Conservation (phyloP, 2,329 filamentous ascomycete species). For the Neofusicoccum kwambonambiense region DNA sequence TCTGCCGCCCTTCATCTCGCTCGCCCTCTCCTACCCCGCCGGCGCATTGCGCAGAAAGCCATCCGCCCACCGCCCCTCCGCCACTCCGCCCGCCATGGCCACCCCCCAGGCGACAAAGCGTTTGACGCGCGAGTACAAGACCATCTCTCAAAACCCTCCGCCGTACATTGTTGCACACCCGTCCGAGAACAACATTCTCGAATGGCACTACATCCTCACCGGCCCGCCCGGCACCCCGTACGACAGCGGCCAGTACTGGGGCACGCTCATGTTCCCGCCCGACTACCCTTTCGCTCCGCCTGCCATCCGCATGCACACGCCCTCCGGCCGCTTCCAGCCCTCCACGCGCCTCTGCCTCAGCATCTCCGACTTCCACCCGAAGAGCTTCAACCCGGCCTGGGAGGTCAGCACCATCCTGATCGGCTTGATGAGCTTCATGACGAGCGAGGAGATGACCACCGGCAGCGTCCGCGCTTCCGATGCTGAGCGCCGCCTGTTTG, state of each 20-base stretch:
- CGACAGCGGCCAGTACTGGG: slow-evolving; percentile 95
- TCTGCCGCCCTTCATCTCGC: not conserved
- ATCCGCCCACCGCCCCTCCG: slow-evolving; percentile 14
- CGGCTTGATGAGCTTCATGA: slow-evolving; percentile 95
- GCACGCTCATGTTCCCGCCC: slow-evolving; percentile 88
- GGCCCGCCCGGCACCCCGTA: slow-evolving; percentile 94
- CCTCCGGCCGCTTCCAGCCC: slow-evolving; percentile 90
- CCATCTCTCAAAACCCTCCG: slow-evolving; percentile 72
- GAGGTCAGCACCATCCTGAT: slow-evolving; percentile 96
- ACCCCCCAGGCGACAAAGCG: slow-evolving; percentile 42
- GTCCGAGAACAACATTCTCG: slow-evolving; percentile 86
- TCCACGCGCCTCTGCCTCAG: slow-evolving; percentile 89
- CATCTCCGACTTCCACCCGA: slow-evolving; percentile 96
- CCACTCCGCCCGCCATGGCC: slow-evolving; percentile 31
- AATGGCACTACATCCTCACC: slow-evolving; percentile 95
- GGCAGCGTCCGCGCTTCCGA: slow-evolving; percentile 78
- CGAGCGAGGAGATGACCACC: slow-evolving; percentile 96
- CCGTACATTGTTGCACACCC: slow-evolving; percentile 88
- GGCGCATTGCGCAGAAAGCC: slow-evolving; percentile 2
- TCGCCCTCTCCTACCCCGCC: not conserved
- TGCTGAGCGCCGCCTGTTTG: slow-evolving; percentile 74
- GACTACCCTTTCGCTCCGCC: slow-evolving; percentile 98
- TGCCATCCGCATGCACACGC: slow-evolving; percentile 98
- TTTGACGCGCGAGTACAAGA: slow-evolving; percentile 63
- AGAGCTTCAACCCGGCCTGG: slow-evolving; percentile 98